Percentiles rank a stretch among this genome's conserved stretches.
Evolutionary conservation across 208 protist species (phyloP).

Genomic region (Trypanosoma lewisi): DNA sequence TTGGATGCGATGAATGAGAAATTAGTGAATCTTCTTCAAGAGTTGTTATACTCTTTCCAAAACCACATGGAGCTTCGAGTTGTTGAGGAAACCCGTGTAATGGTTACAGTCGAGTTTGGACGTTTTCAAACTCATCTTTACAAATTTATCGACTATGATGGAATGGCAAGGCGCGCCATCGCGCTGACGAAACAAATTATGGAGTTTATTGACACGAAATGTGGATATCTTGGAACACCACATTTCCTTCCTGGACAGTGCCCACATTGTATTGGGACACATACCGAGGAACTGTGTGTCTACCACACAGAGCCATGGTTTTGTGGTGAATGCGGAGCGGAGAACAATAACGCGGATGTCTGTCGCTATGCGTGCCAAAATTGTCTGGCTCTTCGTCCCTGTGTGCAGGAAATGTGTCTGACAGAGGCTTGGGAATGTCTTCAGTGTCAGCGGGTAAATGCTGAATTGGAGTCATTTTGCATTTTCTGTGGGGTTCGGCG

Average conservation of each 20-base stretch:
- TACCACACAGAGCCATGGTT: slow-evolving; percentile 36
- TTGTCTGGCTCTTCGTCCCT: slow-evolving; percentile 63
- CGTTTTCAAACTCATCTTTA: slow-evolving; percentile 11
- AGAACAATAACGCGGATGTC: slow-evolving; percentile 59
- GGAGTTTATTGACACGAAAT: slow-evolving; percentile 36
- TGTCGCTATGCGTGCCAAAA: slow-evolving; percentile 75
- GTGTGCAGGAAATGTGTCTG: slow-evolving; percentile 48
- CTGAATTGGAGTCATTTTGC: slow-evolving; percentile 81
- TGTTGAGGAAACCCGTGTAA: slow-evolving; percentile 15
- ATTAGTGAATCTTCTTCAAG: slow-evolving; percentile 13
- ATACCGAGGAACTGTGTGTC: slow-evolving; percentile 53
- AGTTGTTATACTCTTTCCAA: slow-evolving; percentile 12
- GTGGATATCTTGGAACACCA: slow-evolving; percentile 25
- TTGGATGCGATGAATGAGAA: neutral
- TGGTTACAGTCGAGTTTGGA: slow-evolving; percentile 1
- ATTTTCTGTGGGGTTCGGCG: slow-evolving; percentile 55
- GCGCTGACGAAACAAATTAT: slow-evolving; percentile 54
- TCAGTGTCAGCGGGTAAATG: slow-evolving; percentile 54
- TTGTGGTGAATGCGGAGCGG: slow-evolving; percentile 55
- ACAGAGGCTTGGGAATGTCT: slow-evolving; percentile 69
- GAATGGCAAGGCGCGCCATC: slow-evolving; percentile 37
- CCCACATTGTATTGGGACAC: slow-evolving; percentile 65
- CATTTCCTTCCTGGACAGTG: slow-evolving; percentile 37
- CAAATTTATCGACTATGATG: slow-evolving; percentile 14
- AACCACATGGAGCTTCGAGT: slow-evolving; percentile 1